Conservation (phyloP, 192 early-diverging fungal species). For the Rhizoclosmatium sp. region DNA sequence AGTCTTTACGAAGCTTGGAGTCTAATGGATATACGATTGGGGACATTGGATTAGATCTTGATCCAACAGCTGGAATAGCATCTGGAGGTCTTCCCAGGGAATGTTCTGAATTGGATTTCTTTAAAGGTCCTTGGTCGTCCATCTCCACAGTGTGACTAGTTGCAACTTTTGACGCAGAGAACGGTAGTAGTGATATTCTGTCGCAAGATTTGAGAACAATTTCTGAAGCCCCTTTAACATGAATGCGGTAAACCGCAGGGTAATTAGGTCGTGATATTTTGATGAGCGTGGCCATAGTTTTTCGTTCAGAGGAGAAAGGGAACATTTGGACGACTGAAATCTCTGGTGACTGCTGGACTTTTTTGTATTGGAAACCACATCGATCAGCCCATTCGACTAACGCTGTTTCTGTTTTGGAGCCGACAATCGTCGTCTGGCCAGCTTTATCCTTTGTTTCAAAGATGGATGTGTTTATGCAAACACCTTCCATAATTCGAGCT, state of each 20-base stretch:
- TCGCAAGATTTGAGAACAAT: conserved; percentile 39
- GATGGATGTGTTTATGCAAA: conserved; percentile 48
- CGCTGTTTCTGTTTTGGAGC: conserved; percentile 96
- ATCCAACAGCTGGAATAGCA: conserved; percentile 23
- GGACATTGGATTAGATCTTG: conserved; percentile 15
- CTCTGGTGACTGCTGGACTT: conserved; percentile 67
- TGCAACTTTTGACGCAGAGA: conserved; percentile 6
- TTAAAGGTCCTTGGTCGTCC: neutral
- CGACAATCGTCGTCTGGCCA: conserved; percentile 45
- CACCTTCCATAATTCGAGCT: conserved; percentile 30
- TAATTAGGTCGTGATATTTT: conserved; percentile 16
- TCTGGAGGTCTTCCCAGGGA: conserved; percentile 23
- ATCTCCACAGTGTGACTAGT: neutral
- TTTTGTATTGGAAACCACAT: conserved; percentile 66
- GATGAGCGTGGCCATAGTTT: conserved; percentile 83
- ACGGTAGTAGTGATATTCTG: conserved; percentile 21
- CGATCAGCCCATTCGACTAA: conserved; percentile 78
- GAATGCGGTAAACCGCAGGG: conserved; percentile 79
- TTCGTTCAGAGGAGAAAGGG: conserved; percentile 92
- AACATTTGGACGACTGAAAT: conserved; percentile 64
- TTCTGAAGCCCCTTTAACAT: conserved; percentile 88
- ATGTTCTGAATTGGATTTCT: conserved; percentile 12
- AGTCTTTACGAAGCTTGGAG: conserved; percentile 16
- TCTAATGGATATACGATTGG: conserved; percentile 22
- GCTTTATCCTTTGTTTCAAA: conserved; percentile 11